A percentile compares a stretch with the other conserved stretches of the same genome.
These are phyloP conservation scores for Boletus sp. DNA, from an alignment of 1,284 basidiomycete species.

Conservation along the genomic window DNA sequence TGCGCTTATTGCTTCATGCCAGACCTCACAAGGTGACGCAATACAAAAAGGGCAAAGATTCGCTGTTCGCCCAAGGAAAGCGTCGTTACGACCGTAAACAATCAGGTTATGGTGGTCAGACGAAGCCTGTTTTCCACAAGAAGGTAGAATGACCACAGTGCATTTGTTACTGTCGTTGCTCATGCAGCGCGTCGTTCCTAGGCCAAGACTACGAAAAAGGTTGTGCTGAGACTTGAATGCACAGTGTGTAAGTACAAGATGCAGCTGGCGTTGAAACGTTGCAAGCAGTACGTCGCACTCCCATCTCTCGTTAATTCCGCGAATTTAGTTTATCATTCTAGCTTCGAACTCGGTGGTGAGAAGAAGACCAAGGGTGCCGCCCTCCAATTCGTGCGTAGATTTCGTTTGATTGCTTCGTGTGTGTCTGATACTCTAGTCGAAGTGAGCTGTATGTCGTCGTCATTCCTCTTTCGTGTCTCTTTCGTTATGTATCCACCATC, in stretches of 20 bases:
- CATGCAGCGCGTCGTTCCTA: slow-evolving; percentile 28
- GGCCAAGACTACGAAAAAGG: slow-evolving; percentile 99
- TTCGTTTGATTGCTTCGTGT: neutral
- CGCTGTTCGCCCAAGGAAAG: slow-evolving; percentile 96
- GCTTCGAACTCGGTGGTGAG: slow-evolving; percentile 99
- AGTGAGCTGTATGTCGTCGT: slow-evolving; percentile 25
- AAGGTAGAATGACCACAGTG: slow-evolving; percentile 49
- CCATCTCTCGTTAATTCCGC: neutral
- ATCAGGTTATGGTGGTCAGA: slow-evolving; percentile 99
- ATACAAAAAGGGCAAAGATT: slow-evolving; percentile 99
- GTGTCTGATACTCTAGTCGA: slow-evolving; percentile 8
- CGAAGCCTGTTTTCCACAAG: slow-evolving; percentile 99
- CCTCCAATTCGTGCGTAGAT: slow-evolving; percentile 76
- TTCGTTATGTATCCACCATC: slow-evolving; percentile 28
- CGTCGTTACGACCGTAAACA: slow-evolving; percentile 99
- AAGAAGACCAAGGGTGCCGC: slow-evolving; percentile 99
- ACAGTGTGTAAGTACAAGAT: slow-evolving; percentile 99
- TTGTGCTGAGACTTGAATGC: slow-evolving; percentile 96
- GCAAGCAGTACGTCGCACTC: slow-evolving; percentile 82
- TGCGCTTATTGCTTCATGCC: slow-evolving; percentile 6
- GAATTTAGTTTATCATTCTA: slow-evolving; percentile 34
- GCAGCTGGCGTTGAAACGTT: slow-evolving; percentile 94
- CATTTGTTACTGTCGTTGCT: neutral
- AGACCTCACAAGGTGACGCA: slow-evolving; percentile 96
- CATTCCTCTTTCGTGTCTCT: slow-evolving; percentile 16